These are phyloP conservation scores for Gossypium turneri DNA, from an alignment of 345 rosid species.

Conservation along the genomic window DNA sequence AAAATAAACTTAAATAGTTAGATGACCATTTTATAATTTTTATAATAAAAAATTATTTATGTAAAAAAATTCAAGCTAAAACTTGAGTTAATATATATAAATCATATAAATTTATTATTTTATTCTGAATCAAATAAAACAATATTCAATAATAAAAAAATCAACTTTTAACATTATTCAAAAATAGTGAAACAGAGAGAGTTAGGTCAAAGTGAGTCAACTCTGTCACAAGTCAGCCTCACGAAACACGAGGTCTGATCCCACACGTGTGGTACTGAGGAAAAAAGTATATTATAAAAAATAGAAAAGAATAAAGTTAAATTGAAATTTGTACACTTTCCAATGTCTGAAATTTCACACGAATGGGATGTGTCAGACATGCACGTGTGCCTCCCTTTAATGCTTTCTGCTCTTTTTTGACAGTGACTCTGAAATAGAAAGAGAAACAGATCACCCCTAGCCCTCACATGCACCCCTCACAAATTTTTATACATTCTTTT, in stretches of 20 bases:
- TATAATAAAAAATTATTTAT: too few species aligned
- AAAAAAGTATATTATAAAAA: background rate
- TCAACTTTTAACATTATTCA: background rate
- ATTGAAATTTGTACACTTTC: conserved; percentile 29
- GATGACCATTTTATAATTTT: too few species aligned
- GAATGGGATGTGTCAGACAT: conserved; percentile 42
- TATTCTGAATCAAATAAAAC: too few species aligned
- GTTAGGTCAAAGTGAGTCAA: background rate
- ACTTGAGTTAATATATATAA: too few species aligned
- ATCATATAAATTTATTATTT: too few species aligned
- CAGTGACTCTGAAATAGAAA: conserved; percentile 11
- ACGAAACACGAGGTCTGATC: conserved; percentile 8
- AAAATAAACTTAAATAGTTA: too few species aligned
- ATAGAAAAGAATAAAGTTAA: background rate
- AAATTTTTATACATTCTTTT: background rate
- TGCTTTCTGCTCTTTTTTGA: background rate
- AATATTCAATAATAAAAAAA: too few species aligned
- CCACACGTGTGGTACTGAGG: conserved; percentile 33
- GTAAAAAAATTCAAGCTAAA: too few species aligned
- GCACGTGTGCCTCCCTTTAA: conserved; percentile 32
- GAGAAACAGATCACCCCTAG: background rate
- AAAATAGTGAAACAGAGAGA: background rate
- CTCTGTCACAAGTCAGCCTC: background rate
- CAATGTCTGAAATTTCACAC: conserved; percentile 34
- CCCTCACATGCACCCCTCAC: background rate